Conservation (phyloP, 1,284 basidiomycete species). For the Phlebopus sp. region DNA sequence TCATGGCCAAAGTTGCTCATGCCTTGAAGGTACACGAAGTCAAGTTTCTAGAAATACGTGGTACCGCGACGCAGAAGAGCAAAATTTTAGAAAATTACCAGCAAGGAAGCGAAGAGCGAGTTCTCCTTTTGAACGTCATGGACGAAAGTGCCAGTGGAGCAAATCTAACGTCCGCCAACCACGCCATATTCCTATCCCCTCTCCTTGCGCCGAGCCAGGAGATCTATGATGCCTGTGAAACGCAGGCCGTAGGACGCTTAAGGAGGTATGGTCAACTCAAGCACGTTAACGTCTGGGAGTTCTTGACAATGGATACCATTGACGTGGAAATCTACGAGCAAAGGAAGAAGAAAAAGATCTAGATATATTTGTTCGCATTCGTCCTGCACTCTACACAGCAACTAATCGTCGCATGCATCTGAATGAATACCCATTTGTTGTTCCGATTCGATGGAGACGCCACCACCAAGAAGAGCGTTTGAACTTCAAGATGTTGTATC, state of each 20-base stretch:
- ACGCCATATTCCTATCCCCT: conserved; percentile 92
- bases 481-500: no score
- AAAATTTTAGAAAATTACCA: conserved; percentile 85
- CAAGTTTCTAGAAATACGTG: conserved; percentile 78
- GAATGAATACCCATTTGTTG: no score
- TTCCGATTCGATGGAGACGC: no score
- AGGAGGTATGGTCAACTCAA: conserved; percentile 84
- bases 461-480: no score
- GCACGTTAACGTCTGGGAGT: conserved; percentile 78
- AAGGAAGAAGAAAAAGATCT: conserved; percentile 38
- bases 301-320: conserved; percentile 81
- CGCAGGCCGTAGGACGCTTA: conserved; percentile 87
- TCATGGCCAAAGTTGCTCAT: conserved; percentile 87
- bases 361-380: conserved; percentile 6
- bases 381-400: not conserved
- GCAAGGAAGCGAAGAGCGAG: conserved; percentile 69
- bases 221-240: conserved; percentile 84
- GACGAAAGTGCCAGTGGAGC: conserved; percentile 93
- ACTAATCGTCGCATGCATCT: no score
- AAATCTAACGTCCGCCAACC: conserved; percentile 91
- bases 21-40: conserved; percentile 74
- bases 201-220: conserved; percentile 76
- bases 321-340: conserved; percentile 76
- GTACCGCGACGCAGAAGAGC: conserved; percentile 73
- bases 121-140: conserved; percentile 87